A percentile compares a stretch with the other conserved stretches of the same genome.
These are phyloP conservation scores for Aureobasidium pullulans DNA, from an alignment of 2,329 filamentous ascomycete genomes.

Conservation along the genomic window DNA sequence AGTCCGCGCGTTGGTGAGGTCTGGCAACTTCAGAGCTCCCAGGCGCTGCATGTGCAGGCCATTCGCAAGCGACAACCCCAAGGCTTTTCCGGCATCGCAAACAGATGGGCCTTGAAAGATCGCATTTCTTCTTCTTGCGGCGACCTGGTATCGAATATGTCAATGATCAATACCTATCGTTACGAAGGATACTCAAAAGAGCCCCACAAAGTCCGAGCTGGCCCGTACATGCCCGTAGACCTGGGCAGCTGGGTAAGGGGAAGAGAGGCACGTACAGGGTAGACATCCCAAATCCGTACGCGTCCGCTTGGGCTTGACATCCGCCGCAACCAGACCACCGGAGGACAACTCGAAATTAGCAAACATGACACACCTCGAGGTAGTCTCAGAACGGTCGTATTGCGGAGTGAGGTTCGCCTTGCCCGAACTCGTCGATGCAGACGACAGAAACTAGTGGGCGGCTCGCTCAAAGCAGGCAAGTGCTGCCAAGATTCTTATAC, in stretches of 20 bases:
- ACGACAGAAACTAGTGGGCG: not conserved
- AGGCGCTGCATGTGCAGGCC: slow-evolving; percentile 2
- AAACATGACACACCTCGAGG: slow-evolving; percentile 6
- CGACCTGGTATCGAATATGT: not conserved
- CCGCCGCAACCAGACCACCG: slow-evolving; percentile 1
- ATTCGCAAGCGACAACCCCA: not conserved
- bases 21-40: not conserved
- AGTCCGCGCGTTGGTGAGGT: not conserved
- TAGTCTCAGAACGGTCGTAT: not conserved
- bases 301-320: slow-evolving; percentile 6
- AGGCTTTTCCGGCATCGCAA: slow-evolving; percentile 6
- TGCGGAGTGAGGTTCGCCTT: not conserved
- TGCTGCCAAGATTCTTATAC: not conserved
- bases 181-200: not conserved
- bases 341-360: slow-evolving; percentile 11
- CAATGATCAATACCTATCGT: not conserved
- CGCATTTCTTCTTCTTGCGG: slow-evolving; percentile 10
- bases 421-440: not conserved
- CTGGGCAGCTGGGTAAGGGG: not conserved
- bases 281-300: slow-evolving; percentile 10
- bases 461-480: not conserved
- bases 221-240: not conserved
- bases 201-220: not conserved
- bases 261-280: not conserved
- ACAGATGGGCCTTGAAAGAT: not conserved